Conservation (phyloP, 2,329 filamentous ascomycete genomes). For the Polytolypa hystricis region DNA sequence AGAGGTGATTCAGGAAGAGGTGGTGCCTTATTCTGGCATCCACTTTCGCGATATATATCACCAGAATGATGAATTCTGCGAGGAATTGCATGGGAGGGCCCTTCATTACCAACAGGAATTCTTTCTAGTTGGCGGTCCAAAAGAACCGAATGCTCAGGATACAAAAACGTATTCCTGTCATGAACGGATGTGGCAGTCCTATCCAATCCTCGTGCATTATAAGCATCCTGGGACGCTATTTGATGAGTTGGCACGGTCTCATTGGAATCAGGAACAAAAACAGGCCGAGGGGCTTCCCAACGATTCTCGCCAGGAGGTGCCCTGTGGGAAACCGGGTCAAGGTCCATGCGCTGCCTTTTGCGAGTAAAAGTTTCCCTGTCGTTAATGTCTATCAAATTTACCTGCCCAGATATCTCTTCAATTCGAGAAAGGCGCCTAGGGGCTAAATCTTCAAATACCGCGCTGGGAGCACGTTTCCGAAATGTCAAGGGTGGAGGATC, state of each 20-base stretch:
- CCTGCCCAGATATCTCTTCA: constrained; percentile 16
- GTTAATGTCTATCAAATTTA: constrained; percentile 16
- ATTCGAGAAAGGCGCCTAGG: constrained; percentile 4
- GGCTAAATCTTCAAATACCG: constrained; percentile 10
- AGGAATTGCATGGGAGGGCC: constrained; percentile 10
- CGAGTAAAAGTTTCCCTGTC: constrained; percentile 16
- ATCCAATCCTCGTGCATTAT: constrained; percentile 2
- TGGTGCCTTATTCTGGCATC: constrained; percentile 12
- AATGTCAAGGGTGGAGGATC: too few species aligned
- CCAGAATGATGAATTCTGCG: constrained; percentile 12
- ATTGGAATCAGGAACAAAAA: neutral
- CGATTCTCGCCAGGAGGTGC: neutral
- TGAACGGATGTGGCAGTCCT: constrained; percentile 8
- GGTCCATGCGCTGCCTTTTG: constrained; percentile 25
- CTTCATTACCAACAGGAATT: constrained; percentile 6
- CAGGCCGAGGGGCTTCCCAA: neutral
- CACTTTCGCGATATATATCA: constrained; percentile 11
- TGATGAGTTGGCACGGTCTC: neutral
- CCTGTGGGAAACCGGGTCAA: constrained; percentile 11
- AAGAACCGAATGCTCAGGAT: constrained; percentile 11
- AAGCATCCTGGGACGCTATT: neutral
- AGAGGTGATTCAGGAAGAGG: constrained; percentile 1
- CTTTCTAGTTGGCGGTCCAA: constrained; percentile 14
- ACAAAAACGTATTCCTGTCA: constrained; percentile 6
- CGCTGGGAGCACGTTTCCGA: constrained; percentile 19